Evolutionary conservation across 1,139 yeast genomes (phyloP), one percentile per base, ranked within the genome.

Genomic region (Blastobotrys capitulatus): DNA sequence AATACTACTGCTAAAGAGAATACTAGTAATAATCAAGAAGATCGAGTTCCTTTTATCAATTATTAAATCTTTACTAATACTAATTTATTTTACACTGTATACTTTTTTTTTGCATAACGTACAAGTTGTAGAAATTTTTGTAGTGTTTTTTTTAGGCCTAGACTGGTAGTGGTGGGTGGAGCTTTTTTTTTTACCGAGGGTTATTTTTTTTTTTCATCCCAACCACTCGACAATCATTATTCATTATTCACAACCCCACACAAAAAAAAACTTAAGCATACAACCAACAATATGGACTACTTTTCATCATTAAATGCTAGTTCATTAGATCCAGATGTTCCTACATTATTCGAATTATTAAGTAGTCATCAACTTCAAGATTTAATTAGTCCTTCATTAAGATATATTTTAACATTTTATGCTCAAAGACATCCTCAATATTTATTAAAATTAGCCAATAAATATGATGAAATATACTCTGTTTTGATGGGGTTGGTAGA

Each of bases 261-360:
- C 7, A 26, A 26, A 26, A 26, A 26, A 26, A 26, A 26, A n/a
- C n/a, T n/a, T n/a, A n/a, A n/a, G n/a, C n/a, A n/a, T n/a, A n/a
- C n/a, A n/a, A n/a, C 6, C 25, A 7, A 22, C 25, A 27, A 12
- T 26, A 87, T 87, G 95, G 95, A 86, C 65, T 87, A 83, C 70
- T 86, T 83, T 63, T 83, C 94, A 9, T 82, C 90, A 1, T 71
- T 86, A 51, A 88, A 85, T 67, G 87, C 95, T 4, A 75, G 87
- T 37, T 80, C 83, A 49, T 68, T 86, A 53, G 92, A 86, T 61
- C 75, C 84, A 1, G 85, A 81, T 52, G 76, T 83, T 1, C 96
- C 96, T 0, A 86, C 96, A 0, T 71, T 87, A 13, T 87, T 88
- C 63, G 96, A 87, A 70, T 75, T 90, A 49, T 73, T 88, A 25